A percentile compares a stretch with the other conserved stretches of the same genome.
Evolutionary conservation across 2,329 filamentous ascomycete species (phyloP).

Genomic region (Pezicula neosporulosa): DNA sequence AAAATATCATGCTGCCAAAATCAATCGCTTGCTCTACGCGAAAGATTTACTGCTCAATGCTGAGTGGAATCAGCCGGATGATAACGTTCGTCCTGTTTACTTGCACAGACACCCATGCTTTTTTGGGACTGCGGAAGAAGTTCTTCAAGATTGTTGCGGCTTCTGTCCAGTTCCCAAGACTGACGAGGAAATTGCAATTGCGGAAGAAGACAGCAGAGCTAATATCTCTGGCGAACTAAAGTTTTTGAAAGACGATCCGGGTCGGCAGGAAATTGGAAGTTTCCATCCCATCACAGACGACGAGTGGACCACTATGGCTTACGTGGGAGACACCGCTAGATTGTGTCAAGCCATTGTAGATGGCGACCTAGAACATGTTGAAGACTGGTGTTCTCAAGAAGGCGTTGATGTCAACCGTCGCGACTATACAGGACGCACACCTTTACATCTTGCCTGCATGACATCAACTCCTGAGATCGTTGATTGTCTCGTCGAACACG

Average conservation of each 20-base stretch:
- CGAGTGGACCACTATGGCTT: constrained; percentile 91
- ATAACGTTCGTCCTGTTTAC: constrained; percentile 60
- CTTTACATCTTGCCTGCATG: constrained; percentile 72
- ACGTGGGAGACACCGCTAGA: constrained; percentile 72
- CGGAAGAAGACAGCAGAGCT: constrained; percentile 68
- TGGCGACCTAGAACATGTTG: constrained; percentile 64
- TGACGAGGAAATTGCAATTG: constrained; percentile 66
- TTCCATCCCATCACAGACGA: constrained; percentile 80
- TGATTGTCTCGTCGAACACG: constrained; percentile 65
- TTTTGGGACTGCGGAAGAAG: constrained; percentile 71
- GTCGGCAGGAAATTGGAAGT: constrained; percentile 66
- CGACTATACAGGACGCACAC: constrained; percentile 76
- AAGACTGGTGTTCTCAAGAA: constrained; percentile 66
- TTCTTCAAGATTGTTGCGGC: constrained; percentile 79
- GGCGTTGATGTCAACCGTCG: constrained; percentile 68
- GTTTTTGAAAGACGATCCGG: constrained; percentile 79
- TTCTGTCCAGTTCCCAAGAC: constrained; percentile 69
- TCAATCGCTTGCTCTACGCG: constrained; percentile 79
- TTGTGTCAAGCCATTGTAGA: constrained; percentile 82
- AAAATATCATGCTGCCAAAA: constrained; percentile 61
- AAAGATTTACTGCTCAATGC: constrained; percentile 80
- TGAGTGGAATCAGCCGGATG: constrained; percentile 78
- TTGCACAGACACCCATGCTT: constrained; percentile 84
- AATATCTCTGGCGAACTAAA: constrained; percentile 71
- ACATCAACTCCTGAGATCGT: constrained; percentile 68